Conservation (phyloP, 169 alveolate genomes). For the Babesia bigemina region DNA sequence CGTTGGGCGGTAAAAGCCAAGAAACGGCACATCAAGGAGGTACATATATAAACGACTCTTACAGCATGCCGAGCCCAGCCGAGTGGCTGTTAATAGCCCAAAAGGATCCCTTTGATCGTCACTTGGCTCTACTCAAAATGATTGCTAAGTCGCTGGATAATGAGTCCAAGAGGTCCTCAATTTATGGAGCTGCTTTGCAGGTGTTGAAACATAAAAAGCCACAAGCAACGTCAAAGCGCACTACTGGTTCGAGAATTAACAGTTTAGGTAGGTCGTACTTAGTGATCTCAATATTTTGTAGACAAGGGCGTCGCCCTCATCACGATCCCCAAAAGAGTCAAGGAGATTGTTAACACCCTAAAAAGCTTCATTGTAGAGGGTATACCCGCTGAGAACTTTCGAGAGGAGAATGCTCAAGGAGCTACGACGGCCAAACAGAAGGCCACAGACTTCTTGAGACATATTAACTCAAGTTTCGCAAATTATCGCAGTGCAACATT, state of each 20-base stretch:
- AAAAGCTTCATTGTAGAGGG: slow-evolving; percentile 45
- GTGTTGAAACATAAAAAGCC: slow-evolving; percentile 21
- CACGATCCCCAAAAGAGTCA: slow-evolving; percentile 16
- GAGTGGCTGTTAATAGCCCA: slow-evolving; percentile 38
- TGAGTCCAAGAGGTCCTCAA: slow-evolving; percentile 13
- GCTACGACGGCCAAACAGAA: neutral
- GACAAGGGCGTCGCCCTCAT: neutral
- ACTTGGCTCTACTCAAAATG: slow-evolving; percentile 31
- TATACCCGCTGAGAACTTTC: slow-evolving; percentile 35
- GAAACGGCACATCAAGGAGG: neutral
- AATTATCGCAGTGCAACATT: slow-evolving; percentile 10
- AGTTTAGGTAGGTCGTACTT: slow-evolving; percentile 9
- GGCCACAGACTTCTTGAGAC: slow-evolving; percentile 38
- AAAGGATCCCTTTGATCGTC: slow-evolving; percentile 35
- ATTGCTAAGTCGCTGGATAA: slow-evolving; percentile 23
- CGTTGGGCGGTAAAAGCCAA: neutral
- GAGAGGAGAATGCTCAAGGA: neutral
- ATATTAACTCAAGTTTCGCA: slow-evolving; percentile 27
- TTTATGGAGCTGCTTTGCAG: slow-evolving; percentile 3
- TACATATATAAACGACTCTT: neutral
- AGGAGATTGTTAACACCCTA: slow-evolving; percentile 9
- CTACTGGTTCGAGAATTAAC: neutral
- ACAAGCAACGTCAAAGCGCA: neutral
- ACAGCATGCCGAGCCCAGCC: slow-evolving; percentile 37
- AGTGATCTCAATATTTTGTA: neutral